Base-by-base conservation (phyloP, 2,329 filamentous ascomycete species). In the Alternaria rosae region DNA sequence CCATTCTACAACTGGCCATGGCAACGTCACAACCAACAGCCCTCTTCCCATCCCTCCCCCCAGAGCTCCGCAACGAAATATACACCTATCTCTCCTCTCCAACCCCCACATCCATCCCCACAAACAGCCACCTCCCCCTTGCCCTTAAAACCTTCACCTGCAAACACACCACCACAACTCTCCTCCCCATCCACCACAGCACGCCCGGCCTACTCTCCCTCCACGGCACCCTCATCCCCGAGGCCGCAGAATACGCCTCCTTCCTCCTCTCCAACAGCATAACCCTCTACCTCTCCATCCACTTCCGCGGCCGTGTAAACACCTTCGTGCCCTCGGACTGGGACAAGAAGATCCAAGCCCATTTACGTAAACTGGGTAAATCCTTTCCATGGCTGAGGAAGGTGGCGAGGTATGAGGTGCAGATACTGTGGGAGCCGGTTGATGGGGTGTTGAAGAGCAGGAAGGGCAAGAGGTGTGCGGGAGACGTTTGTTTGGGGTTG, bases 61-160 rank as follows among this genome's bases (percentile, higher is more conserved):
- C 75, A 2, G 76, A 78, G 28, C 67, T 77, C 6, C 71, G 76
- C 13, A 73, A 75, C 55, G 64, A 73, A 35, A 60, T 78, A 32
- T 78, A 76, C 65, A 47, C 60, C 28, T 66, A 74, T 41, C 67
- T 72, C 25, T 67, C 69, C 1, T 6, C 8, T 4, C 43, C 59
- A 1, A 41, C 61, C 21, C 20, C 57, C 26, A 17, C 50, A 4
- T 17, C 38, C 20, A 45, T n/a, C 30, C 42, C 47, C 4, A 32
- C 23, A 13, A 71, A 58, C 48, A 23, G 26, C 5, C 55, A 59
- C 17, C 65, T 76, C 21, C 72, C 71, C 2, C 56, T 76, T 15
- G 52, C 60, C 10, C 57, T 65, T n/a, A 76, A 76, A 52, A 64
- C 50, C 1, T 76, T 70, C 56, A 48, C 60, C 23, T 71, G 62